phyloP scores from a whole-genome alignment of 176 grass and related monocot species.

The Juncus inflexus region DNA sequence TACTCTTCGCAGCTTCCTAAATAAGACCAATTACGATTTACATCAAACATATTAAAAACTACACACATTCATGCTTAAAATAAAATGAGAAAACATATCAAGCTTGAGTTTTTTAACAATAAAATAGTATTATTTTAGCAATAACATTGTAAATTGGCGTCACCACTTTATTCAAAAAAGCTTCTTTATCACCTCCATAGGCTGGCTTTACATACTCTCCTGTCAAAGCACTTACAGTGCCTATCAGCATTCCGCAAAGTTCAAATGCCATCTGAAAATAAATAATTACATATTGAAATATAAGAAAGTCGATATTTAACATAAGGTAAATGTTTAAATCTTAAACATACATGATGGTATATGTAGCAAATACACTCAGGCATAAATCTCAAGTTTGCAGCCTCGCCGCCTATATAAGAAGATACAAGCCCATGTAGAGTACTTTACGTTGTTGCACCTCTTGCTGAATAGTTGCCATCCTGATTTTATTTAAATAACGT shows the following conservation, averaged over 20 bases:
- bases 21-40: conserved; percentile 18
- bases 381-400: conserved; percentile 97
- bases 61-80: conserved; percentile 27
- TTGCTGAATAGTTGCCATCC: conserved; percentile 89
- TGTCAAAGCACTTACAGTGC: conserved; percentile 79
- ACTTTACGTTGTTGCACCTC: conserved; percentile 91
- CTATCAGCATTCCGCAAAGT: conserved; percentile 81
- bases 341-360: conserved; percentile 83
- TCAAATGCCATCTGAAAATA: conserved; percentile 89
- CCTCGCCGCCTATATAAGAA: conserved; percentile 99
- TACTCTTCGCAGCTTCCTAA: conserved; percentile 71
- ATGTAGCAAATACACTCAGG: conserved; percentile 98
- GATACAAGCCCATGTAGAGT: conserved; percentile 92
- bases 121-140: conserved; percentile 38
- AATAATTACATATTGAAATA: conserved; percentile 20
- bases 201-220: conserved; percentile 85
- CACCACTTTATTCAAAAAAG: conserved; percentile 83
- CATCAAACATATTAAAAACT: conserved; percentile 5
- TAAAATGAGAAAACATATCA: not conserved
- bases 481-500: conserved; percentile 19
- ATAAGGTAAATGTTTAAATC: conserved; percentile 8
- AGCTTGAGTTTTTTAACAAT: conserved; percentile 16
- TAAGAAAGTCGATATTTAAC: not conserved
- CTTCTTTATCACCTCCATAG: conserved; percentile 94
- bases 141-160: conserved; percentile 83